Conservation (phyloP, 139 green algal genomes). For the Chlorella sp. region DNA sequence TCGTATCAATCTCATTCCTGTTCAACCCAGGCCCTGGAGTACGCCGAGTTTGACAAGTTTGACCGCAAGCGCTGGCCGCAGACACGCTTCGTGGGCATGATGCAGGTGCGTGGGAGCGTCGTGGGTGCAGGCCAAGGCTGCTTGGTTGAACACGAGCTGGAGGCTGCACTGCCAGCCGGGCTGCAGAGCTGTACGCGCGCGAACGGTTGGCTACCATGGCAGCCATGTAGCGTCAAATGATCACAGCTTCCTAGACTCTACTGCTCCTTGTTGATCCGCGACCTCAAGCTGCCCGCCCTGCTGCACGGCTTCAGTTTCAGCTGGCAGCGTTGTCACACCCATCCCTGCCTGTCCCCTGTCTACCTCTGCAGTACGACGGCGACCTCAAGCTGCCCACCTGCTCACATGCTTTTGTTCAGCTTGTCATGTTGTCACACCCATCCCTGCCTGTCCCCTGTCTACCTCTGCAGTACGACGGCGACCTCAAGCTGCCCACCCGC, state of each 20-base stretch:
- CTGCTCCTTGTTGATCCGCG: too few relatives aligned
- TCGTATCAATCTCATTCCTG: background rate
- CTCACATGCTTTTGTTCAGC: background rate
- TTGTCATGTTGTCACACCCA: background rate
- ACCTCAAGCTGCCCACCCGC: conserved; percentile 93
- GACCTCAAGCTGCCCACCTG: too few relatives aligned
- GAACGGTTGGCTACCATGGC: too few relatives aligned
- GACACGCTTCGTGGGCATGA: conserved; percentile 88
- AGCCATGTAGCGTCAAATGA: too few relatives aligned
- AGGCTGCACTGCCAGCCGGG: too few relatives aligned
- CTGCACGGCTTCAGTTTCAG: background rate
- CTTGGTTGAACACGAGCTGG: too few relatives aligned
- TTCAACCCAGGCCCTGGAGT: conserved; percentile 75
- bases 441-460: background rate
- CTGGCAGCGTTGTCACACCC: background rate
- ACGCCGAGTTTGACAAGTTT: conserved; percentile 83
- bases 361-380: conserved; percentile 91
- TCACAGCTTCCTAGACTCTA: too few relatives aligned
- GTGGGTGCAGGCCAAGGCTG: too few relatives aligned
- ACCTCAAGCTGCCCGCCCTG: too few relatives aligned
- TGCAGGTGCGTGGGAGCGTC: conserved; percentile 73
- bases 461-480: conserved; percentile 91
- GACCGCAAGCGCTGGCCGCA: conserved; percentile 56
- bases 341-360: background rate
- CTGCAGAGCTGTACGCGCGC: too few relatives aligned